phyloP scores from a whole-genome alignment of 2,329 filamentous ascomycete genomes.

The Blastomyces percursus region DNA sequence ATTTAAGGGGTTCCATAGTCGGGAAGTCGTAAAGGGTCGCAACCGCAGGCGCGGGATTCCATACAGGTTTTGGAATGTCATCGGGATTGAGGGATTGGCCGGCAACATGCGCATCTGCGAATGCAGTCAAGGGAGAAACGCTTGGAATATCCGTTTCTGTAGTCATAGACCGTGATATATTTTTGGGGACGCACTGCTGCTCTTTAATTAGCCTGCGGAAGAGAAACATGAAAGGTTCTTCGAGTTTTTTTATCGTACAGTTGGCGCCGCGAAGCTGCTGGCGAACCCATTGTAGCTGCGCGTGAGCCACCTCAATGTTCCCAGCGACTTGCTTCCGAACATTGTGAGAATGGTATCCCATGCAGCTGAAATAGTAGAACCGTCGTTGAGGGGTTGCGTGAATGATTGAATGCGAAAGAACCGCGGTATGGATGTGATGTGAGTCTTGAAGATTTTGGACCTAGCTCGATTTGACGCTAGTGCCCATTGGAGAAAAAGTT shows the following conservation, averaged over 20 bases:
- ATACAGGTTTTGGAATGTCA: slow-evolving; percentile 19
- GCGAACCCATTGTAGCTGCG: slow-evolving; percentile 22
- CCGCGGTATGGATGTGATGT: not conserved
- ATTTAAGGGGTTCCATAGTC: slow-evolving; percentile 66
- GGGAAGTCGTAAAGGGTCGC: slow-evolving; percentile 88
- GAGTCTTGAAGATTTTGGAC: slow-evolving; percentile 9
- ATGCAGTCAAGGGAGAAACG: slow-evolving; percentile 20
- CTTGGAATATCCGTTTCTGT: slow-evolving; percentile 34
- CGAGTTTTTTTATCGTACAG: not conserved
- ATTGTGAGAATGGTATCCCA: slow-evolving; percentile 18
- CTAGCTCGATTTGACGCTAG: slow-evolving; percentile 15
- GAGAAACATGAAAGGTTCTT: not conserved
- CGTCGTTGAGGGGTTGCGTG: not conserved
- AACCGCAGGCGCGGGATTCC: slow-evolving; percentile 50
- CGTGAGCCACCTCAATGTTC: slow-evolving; percentile 30
- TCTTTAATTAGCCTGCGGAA: slow-evolving; percentile 7
- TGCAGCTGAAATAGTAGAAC: not conserved
- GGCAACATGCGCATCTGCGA: slow-evolving; percentile 10
- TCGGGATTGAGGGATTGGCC: slow-evolving; percentile 6
- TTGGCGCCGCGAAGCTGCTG: slow-evolving; percentile 7
- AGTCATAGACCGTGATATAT: slow-evolving; percentile 32
- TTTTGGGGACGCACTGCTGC: slow-evolving; percentile 13
- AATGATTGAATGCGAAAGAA: not conserved
- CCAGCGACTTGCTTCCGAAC: slow-evolving; percentile 27
- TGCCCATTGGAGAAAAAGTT: slow-evolving; percentile 11